Evolutionary conservation across 2,329 filamentous ascomycete genomes (phyloP), one percentile per base, ranked within the genome.

Genomic region (Dryadomyces quercivorus): DNA sequence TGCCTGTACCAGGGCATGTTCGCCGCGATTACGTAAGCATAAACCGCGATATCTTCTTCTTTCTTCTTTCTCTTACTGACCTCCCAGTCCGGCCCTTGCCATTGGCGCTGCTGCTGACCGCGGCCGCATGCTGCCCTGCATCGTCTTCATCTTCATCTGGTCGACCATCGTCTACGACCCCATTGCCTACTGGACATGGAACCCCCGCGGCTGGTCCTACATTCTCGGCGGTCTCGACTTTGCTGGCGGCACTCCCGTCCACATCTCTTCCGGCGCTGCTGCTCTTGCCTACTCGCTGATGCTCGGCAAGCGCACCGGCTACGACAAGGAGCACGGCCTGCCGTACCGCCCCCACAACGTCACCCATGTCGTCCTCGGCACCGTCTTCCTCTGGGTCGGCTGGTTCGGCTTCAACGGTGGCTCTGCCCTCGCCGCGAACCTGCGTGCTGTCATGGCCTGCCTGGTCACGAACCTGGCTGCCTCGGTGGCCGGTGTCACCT

Each of bases 351-450:
- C 85, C 9, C 85, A 89, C 69, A 88, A 86, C 64, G 82, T 86
- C 47, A 86, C 84, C 56, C 75, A 86, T 61, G 82, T 88, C 59
- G 81, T 88, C 50, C 74, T 89, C 49, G 85, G 86, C 21, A 88
- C 86, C 4, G 78, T 84, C 26, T 78, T 85, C 69, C 77, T 95
- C 51, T 96, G 91, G 91, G 87, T 95, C 48, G 90, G 91, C 56
- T 96, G 90, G 91, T 93, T 95, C 66, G 91, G 91, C 50, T 96
- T 96, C 80, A 96, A 95, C 69, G 90, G 88, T 53, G 91, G 91
- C 58, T 80, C 85, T 3, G 91, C 89, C 2, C 76, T 94, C 46
- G 78, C 80, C 56, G 86, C 88, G 59, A 95, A 93, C 72, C 73
- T 95, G 62, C 87, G 91, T 57, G 87, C 91, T 53, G 76, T 95